Base-by-base conservation (phyloP, 176 grass and related monocot genomes). In the Rhynchospora pubera region DNA sequence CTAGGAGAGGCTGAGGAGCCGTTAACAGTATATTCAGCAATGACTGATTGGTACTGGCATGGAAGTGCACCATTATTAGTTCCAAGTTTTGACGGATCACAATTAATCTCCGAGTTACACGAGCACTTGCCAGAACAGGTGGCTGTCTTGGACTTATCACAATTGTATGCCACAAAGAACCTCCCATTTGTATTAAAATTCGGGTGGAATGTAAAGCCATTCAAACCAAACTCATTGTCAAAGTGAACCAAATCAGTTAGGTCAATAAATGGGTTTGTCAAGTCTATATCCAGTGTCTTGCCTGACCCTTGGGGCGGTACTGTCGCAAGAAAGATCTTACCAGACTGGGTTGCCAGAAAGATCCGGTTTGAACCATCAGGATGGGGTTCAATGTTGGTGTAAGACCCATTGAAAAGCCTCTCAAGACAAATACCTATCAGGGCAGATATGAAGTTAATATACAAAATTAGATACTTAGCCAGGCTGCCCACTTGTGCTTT, bases 91-190 rank as follows among this genome's bases (percentile, higher is more conserved):
- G 92, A 91, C 18, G 94, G 94, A 78, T 97, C 92, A 83, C 94
- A 97, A 60, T 24, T 87, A 85, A 90, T 84, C 89, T 89, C 88
- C 83, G 92, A 97, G 83, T 97, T 97, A 79, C 94, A 94, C 48
- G 92, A 91, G 83, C 94, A 97, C 83, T 89, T 92, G 69, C 94
- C 94, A 83, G 86, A 81, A 87, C 91, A 93, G 73, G 64, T 91
- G 43, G 90, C 60, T 23, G 92, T 91, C 74, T 88, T 77, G 45
- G 86, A 51, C n/a, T 82, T 82, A 7, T 84, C 72, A 3, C 86
- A 84, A 57, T 14, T 59, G 19, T 84, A 87, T 1, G 80, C 16
- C 34, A 87, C 81, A 14, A 84, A 87, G 23, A 87, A 84, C 15
- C 71, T 64, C 7, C 86, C 86, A 18, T 87, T 87, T 11, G 26